Evolutionary conservation across 371 early-diverging fungal species (phyloP).

Genomic region (Mucor circinelloides): DNA sequence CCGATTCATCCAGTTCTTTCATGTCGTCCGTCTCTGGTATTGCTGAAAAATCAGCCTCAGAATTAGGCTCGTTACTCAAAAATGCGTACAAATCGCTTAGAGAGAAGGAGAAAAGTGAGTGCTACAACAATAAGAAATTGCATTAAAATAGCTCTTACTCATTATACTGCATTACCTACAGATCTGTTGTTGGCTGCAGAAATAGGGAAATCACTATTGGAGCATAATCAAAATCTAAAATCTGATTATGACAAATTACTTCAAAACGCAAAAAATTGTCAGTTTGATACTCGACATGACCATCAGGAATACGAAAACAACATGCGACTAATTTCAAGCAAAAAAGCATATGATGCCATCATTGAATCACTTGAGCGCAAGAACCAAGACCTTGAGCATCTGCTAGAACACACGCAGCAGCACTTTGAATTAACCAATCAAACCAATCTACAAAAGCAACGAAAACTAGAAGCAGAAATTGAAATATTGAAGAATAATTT

Average conservation of each 20-base stretch:
- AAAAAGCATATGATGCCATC: constrained; percentile 35
- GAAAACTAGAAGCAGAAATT: constrained; percentile 43
- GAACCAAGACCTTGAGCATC: constrained; percentile 39
- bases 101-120: constrained; percentile 46
- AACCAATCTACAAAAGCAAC: constrained; percentile 24
- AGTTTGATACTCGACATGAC: background rate
- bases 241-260: constrained; percentile 52
- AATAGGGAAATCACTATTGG: constrained; percentile 57
- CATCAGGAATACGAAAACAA: constrained; percentile 18
- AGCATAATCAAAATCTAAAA: constrained; percentile 53
- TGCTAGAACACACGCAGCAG: constrained; percentile 36
- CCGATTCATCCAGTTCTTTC: constrained; percentile 26
- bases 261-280: constrained; percentile 30
- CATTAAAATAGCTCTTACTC: background rate
- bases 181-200: constrained; percentile 59
- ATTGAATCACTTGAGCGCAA: constrained; percentile 44
- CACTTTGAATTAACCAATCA: constrained; percentile 20
- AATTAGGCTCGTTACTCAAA: constrained; percentile 36
- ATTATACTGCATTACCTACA: constrained; percentile 9
- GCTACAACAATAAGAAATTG: background rate
- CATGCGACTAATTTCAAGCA: constrained; percentile 33
- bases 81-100: constrained; percentile 39
- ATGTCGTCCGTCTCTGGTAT: constrained; percentile 46
- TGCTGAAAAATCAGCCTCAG: constrained; percentile 46
- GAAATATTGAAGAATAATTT: constrained; percentile 23